phyloP scores from a whole-genome alignment of 495 filamentous ascomycete species.

The Aspergillus indologenus region DNA sequence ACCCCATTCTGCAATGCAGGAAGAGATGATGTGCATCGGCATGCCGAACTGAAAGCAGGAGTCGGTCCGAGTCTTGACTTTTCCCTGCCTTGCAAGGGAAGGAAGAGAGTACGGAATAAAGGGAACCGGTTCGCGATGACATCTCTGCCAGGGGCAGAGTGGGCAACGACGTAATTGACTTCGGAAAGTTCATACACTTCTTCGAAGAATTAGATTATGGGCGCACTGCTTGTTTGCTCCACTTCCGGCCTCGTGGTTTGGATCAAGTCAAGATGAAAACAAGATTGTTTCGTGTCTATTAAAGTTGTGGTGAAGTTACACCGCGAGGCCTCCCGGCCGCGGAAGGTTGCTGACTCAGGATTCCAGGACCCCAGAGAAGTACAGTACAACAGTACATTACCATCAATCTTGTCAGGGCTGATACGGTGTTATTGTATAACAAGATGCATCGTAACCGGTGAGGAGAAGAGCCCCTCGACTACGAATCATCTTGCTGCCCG shows the following conservation, averaged over 20 bases:
- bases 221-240: neutral
- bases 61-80: neutral
- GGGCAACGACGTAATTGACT: neutral
- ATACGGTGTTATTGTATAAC: conserved; percentile 27
- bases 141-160: neutral
- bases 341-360: neutral
- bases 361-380: neutral
- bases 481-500: conserved; percentile 15
- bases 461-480: neutral
- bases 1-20: neutral
- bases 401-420: conserved; percentile 4
- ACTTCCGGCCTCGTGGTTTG: neutral
- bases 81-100: neutral
- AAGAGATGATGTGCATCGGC: conserved; percentile 5
- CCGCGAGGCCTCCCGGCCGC: neutral
- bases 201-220: neutral
- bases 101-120: neutral
- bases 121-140: neutral
- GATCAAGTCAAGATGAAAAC: neutral
- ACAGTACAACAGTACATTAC: neutral
- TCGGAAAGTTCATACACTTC: neutral
- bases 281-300: neutral
- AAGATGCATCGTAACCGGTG: conserved; percentile 8
- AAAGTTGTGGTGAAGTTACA: too few species aligned
- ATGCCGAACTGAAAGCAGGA: conserved; percentile 10